Conservation (phyloP, 176 grass and related monocot species). For the Rhynchospora tenuis region DNA sequence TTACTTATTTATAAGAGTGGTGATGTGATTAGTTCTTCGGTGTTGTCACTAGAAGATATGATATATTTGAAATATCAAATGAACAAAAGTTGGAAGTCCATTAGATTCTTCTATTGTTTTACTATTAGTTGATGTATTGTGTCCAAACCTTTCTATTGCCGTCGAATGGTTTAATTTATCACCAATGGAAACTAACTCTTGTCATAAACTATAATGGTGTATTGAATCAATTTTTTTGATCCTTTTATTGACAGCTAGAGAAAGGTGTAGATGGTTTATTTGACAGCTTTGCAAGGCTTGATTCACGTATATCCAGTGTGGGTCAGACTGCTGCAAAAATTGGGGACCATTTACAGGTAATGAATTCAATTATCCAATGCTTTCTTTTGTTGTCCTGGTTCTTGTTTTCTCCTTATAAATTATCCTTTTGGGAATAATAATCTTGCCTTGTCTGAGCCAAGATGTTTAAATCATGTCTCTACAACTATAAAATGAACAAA, state of each 20-base stretch:
- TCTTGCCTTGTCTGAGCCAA: not conserved
- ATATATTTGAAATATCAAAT: not conserved
- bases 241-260: constrained; percentile 60
- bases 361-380: constrained; percentile 14
- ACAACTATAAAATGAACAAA: not conserved
- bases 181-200: not conserved
- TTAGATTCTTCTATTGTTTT: not conserved
- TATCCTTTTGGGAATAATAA: not conserved
- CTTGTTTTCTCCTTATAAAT: not conserved
- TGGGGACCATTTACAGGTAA: constrained; percentile 98
- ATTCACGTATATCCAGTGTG: constrained; percentile 96
- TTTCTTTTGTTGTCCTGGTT: not conserved
- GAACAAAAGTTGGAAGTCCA: not conserved
- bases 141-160: not conserved
- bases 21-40: not conserved
- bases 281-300: constrained; percentile 92
- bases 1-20: not conserved
- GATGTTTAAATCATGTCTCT: not conserved
- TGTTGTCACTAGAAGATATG: not conserved
- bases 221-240: constrained; percentile 15
- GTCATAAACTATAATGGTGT: not conserved
- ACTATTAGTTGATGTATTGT: not conserved
- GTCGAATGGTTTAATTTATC: not conserved
- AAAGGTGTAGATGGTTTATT: constrained; percentile 97
- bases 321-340: constrained; percentile 99